These are phyloP conservation scores for Botrytis aclada DNA, from an alignment of 2,329 filamentous ascomycete species.

Conservation along the genomic window DNA sequence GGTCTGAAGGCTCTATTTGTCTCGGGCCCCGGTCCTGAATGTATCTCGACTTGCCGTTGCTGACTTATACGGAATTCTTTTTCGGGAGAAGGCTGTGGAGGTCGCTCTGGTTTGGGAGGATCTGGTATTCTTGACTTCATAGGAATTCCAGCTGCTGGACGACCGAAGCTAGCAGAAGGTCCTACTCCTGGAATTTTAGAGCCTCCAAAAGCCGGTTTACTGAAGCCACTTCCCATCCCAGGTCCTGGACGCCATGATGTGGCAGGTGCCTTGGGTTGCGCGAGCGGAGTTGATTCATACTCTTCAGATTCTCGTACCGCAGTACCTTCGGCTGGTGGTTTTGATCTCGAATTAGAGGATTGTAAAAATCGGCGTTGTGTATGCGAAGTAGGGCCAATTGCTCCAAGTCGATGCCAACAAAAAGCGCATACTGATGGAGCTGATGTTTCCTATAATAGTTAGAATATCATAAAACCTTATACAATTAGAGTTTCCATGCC, in stretches of 20 bases:
- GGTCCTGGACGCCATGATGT: conserved; percentile 26
- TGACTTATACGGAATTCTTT: background rate
- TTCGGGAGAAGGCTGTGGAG: background rate
- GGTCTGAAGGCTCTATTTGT: conserved; percentile 30
- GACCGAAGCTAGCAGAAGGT: background rate
- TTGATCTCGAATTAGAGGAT: conserved; percentile 32
- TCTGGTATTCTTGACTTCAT: conserved; percentile 16
- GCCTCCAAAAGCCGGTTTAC: background rate
- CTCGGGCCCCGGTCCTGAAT: conserved; percentile 31
- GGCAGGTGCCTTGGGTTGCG: conserved; percentile 1
- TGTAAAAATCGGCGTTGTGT: conserved; percentile 37
- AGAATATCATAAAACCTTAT: background rate
- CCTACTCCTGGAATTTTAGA: conserved; percentile 10
- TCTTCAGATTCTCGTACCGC: conserved; percentile 23
- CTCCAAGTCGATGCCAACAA: conserved; percentile 36
- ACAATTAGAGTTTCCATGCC: conserved; percentile 21
- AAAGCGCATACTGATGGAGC: conserved; percentile 37
- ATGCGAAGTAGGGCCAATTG: conserved; percentile 33
- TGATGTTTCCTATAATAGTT: conserved; percentile 30
- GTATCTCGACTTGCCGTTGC: conserved; percentile 22
- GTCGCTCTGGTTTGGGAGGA: conserved; percentile 5
- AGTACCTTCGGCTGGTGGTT: conserved; percentile 29
- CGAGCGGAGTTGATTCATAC: conserved; percentile 6
- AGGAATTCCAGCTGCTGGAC: conserved; percentile 11
- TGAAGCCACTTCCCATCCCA: conserved; percentile 7